Evolutionary conservation across 768 basidiomycete genomes (phyloP).

Genomic region (Mycena haematopus): DNA sequence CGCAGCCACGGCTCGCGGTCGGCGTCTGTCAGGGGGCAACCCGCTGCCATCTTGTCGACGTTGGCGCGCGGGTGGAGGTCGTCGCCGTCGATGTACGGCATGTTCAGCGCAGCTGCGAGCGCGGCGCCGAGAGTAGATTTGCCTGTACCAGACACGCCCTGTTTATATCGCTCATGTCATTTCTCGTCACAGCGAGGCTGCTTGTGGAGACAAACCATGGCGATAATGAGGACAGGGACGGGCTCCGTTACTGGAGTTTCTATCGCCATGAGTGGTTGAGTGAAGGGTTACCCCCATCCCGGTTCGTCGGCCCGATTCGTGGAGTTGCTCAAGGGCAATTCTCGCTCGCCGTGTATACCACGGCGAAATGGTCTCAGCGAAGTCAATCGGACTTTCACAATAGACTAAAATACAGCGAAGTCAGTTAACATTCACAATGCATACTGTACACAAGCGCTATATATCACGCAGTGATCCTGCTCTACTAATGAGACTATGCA

Average conservation of each 20-base stretch:
- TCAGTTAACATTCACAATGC: no score
- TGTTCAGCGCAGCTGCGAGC: constrained; percentile 61
- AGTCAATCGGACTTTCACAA: constrained; percentile 16
- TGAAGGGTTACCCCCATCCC: not conserved
- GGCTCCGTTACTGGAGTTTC: not conserved
- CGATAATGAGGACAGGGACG: constrained; percentile 31
- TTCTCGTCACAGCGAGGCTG: not conserved
- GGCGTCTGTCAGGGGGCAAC: constrained; percentile 76
- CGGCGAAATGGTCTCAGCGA: constrained; percentile 8
- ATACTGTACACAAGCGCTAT: not conserved
- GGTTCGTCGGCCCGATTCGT: constrained; percentile 12
- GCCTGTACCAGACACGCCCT: constrained; percentile 80
- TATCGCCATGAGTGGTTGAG: constrained; percentile 1
- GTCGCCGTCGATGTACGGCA: constrained; percentile 91
- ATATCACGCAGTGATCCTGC: not conserved
- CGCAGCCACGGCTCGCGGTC: constrained; percentile 90
- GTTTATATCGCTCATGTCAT: constrained; percentile 3
- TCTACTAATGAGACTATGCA: constrained; percentile 13
- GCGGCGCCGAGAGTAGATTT: constrained; percentile 73
- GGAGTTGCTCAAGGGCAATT: not conserved
- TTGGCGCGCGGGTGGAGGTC: constrained; percentile 83
- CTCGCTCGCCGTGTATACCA: not conserved
- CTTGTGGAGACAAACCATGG: constrained; percentile 30
- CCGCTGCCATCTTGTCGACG: constrained; percentile 86
- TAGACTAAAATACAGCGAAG: no score